Evolutionary conservation across 805 yeast genomes (phyloP), one percentile per base, ranked within the genome.

Genomic region (Zygosaccharomyces gambellarensis): DNA sequence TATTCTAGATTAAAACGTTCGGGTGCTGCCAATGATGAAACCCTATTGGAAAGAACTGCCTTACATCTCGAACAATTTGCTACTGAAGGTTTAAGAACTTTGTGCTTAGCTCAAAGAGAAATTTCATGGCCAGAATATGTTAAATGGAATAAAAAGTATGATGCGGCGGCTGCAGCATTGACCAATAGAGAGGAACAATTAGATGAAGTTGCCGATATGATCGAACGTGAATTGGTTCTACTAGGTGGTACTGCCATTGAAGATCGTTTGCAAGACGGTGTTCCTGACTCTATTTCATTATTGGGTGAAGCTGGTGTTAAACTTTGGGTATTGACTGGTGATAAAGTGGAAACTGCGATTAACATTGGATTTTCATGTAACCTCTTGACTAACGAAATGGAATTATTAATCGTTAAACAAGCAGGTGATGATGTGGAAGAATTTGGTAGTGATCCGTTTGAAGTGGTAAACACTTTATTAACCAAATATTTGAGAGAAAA

Each of bases 201-300:
- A 80, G 94, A 85, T 60, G 79, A 73, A 22, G 87, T 83, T 36
- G 89, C 90, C 9, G 88, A 85, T 51, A 75, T 80, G 3, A 81
- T 87, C 52, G 95, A 87, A 65, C 71, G 79, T 40, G 82, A 83
- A 36, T 71, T 87, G 57, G 73, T 72, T 12, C 69, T 87, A 46
- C 67, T 86, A 22, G 95, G 95, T 59, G 94, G 94, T 55, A 87
- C 95, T 36, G 94, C 94, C 29, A 87, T 87, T 65, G 95, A 87
- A 65, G 95, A 87, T 71, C 75, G 90, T 63, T 70, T 87, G 52
- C 95, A 87, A 67, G 89, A 84, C 58, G 94, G 94, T 70, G 95
- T 87, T 47, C 92, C 94, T 2, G 94, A 85, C 58, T 78, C 92
- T 12, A 87, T 87, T 61, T 79, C 82, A 6, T 63, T 81, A 5